Conservation (phyloP, 805 yeast genomes). For the Kurtzmaniella fragi region DNA sequence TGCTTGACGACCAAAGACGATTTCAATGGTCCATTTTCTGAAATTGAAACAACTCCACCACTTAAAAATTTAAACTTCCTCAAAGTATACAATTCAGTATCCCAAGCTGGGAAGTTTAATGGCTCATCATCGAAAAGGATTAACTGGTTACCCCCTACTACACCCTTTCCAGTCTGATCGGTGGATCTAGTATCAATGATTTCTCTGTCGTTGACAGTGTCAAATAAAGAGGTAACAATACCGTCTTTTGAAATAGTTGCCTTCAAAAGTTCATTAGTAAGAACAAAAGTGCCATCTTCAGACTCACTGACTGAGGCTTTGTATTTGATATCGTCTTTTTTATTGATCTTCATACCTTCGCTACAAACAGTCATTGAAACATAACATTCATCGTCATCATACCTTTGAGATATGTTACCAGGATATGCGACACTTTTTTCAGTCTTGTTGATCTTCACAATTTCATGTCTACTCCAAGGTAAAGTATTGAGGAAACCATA, state of each 20-base stretch:
- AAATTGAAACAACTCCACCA: constrained; percentile 35
- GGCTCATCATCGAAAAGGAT: constrained; percentile 89
- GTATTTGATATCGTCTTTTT: constrained; percentile 22
- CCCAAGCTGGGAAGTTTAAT: constrained; percentile 93
- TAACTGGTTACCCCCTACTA: constrained; percentile 70
- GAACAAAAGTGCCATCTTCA: constrained; percentile 37
- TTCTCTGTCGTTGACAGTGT: constrained; percentile 53
- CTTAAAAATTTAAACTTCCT: constrained; percentile 55
- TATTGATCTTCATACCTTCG: constrained; percentile 14
- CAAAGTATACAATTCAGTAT: constrained; percentile 84
- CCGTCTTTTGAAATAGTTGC: constrained; percentile 52
- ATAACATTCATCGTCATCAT: constrained; percentile 8
- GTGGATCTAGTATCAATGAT: constrained; percentile 56
- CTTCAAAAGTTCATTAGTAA: constrained; percentile 58
- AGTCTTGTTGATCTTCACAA: constrained; percentile 32
- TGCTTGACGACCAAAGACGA: constrained; percentile 62
- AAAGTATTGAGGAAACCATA: constrained; percentile 45
- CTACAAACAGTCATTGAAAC: constrained; percentile 17
- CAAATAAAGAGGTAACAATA: constrained; percentile 58
- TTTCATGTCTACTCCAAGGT: constrained; percentile 57
- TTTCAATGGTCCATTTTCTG: constrained; percentile 51
- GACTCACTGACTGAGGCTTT: constrained; percentile 46
- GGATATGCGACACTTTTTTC: constrained; percentile 4
- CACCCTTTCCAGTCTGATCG: constrained; percentile 33
- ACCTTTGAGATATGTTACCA: constrained; percentile 9